Percentiles rank a stretch among this genome's conserved stretches.
Evolutionary conservation across 2,329 filamentous ascomycete species (phyloP).

Genomic region (Microsporum ferrugineum): DNA sequence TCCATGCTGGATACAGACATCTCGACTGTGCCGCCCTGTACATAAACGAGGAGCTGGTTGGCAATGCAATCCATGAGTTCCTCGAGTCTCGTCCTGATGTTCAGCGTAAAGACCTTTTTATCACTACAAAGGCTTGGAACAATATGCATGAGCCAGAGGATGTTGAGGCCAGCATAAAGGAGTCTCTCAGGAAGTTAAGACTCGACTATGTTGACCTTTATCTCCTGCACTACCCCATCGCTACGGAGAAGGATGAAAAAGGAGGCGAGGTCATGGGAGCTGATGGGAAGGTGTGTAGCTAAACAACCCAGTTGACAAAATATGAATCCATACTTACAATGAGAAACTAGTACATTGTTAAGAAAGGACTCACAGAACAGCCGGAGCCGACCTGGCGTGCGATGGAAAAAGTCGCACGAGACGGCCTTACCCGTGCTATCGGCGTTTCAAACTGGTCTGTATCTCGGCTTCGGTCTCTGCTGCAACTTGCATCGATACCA

Average conservation of each 20-base stretch:
- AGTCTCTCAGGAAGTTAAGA: slow-evolving; percentile 53
- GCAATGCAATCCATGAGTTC: slow-evolving; percentile 44
- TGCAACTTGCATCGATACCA: slow-evolving; percentile 33
- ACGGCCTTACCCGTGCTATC: slow-evolving; percentile 56
- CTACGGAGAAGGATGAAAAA: slow-evolving; percentile 18
- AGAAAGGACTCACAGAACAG: slow-evolving; percentile 54
- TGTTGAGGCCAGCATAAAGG: slow-evolving; percentile 43
- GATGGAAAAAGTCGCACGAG: slow-evolving; percentile 49
- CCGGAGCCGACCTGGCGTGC: slow-evolving; percentile 53
- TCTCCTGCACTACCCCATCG: slow-evolving; percentile 43
- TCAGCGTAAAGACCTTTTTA: slow-evolving; percentile 41
- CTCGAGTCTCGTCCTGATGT: slow-evolving; percentile 38
- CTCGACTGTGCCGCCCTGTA: slow-evolving; percentile 48
- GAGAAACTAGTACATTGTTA: slow-evolving; percentile 42
- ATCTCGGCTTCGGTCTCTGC: slow-evolving; percentile 38
- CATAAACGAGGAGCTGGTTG: slow-evolving; percentile 44
- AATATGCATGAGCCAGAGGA: slow-evolving; percentile 40
- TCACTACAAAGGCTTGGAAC: slow-evolving; percentile 45
- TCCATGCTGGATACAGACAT: slow-evolving; percentile 43
- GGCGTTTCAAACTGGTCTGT: slow-evolving; percentile 66
- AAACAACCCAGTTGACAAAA: slow-evolving; percentile 10
- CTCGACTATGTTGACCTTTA: slow-evolving; percentile 64
- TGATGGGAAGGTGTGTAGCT: slow-evolving; percentile 1
- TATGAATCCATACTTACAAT: slow-evolving; percentile 6
- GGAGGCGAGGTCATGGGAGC: slow-evolving; percentile 1